Conservation (phyloP, 2,329 filamentous ascomycete species). For the Arthroderma uncinatum region DNA sequence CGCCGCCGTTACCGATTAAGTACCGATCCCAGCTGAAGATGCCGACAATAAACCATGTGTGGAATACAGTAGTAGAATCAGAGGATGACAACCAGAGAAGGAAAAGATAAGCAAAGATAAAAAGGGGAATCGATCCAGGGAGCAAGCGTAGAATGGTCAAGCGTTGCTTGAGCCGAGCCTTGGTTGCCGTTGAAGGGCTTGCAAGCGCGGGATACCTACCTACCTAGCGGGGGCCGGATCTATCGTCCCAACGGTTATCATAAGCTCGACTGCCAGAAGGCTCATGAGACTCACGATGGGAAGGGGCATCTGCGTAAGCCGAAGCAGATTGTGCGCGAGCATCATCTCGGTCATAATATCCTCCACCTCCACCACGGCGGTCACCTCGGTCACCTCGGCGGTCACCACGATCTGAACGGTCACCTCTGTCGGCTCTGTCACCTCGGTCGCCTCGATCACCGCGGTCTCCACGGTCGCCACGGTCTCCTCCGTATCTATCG, state of each 20-base stretch:
- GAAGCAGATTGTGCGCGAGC: conserved; percentile 36
- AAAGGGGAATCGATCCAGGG: conserved; percentile 2
- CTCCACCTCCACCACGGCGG: conserved; percentile 38
- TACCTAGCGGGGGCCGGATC: conserved; percentile 31
- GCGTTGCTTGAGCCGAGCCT: background rate
- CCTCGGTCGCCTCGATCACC: conserved; percentile 37
- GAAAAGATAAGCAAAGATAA: conserved; percentile 14
- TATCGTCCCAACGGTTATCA: conserved; percentile 30
- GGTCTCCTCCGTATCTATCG: conserved; percentile 34
- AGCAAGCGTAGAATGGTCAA: background rate
- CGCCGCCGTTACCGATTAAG: conserved; percentile 28
- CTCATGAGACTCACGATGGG: conserved; percentile 28
- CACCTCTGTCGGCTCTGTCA: conserved; percentile 13
- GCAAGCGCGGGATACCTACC: conserved; percentile 5
- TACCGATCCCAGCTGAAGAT: conserved; percentile 22
- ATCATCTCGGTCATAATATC: conserved; percentile 45
- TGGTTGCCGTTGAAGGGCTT: background rate
- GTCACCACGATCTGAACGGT: background rate
- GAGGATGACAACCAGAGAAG: conserved; percentile 18
- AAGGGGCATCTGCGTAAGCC: conserved; percentile 25
- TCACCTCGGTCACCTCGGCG: conserved; percentile 38
- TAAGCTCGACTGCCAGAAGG: conserved; percentile 29
- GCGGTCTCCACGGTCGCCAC: conserved; percentile 36
- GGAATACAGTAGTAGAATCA: conserved; percentile 23
- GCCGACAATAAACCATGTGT: conserved; percentile 27